These are phyloP conservation scores for Cicer arietinum DNA, from an alignment of 306 rosid genomes.

Conservation along the genomic window DNA sequence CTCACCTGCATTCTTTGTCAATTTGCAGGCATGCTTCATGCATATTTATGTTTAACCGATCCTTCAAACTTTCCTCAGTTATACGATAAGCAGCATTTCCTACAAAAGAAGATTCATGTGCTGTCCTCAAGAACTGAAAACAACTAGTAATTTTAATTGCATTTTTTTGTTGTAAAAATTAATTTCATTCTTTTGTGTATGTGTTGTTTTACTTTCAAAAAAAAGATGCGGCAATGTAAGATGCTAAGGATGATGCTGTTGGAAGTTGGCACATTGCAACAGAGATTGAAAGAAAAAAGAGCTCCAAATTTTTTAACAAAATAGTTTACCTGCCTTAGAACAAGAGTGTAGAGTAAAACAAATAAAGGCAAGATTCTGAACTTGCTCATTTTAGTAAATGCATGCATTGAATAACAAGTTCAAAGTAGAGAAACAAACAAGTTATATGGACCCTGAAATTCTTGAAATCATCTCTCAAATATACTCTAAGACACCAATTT, in stretches of 20 bases:
- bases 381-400: constrained; percentile 28
- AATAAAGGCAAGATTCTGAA: constrained; percentile 18
- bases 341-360: constrained; percentile 3
- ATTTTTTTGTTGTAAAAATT: background rate
- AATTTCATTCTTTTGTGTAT: background rate
- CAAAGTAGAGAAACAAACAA: constrained; percentile 29
- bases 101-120: constrained; percentile 37
- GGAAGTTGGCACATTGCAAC: constrained; percentile 23
- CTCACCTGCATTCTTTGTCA: constrained; percentile 74
- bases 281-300: constrained; percentile 10
- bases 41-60: constrained; percentile 71
- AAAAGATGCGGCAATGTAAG: background rate
- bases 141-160: background rate
- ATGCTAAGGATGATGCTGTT: background rate
- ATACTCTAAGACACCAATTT: constrained; percentile 19
- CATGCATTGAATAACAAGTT: constrained; percentile 16
- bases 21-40: constrained; percentile 72
- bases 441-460: constrained; percentile 26
- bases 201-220: background rate
- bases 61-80: constrained; percentile 76
- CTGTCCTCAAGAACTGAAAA: background rate
- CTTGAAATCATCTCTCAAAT: constrained; percentile 20
- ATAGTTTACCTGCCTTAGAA: background rate
- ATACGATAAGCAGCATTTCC: constrained; percentile 58
- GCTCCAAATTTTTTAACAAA: constrained; percentile 21